Evolutionary conservation across 352 stramenopile genomes (phyloP).

Genomic region (Phytophthora cryptogea): DNA sequence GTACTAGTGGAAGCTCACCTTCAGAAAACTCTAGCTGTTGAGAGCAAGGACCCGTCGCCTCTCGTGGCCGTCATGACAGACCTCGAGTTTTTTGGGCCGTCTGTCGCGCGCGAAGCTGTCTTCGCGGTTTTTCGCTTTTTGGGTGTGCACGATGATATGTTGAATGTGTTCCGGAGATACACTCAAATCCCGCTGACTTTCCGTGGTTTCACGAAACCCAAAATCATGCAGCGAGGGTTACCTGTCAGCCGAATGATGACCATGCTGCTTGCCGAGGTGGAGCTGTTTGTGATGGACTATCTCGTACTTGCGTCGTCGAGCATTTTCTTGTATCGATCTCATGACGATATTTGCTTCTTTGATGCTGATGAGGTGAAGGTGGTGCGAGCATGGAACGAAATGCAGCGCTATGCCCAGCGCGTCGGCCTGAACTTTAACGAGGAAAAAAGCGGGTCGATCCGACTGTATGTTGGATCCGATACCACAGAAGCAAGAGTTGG

Average conservation of each 20-base stretch:
- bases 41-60: constrained; percentile 9
- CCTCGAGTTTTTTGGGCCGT: constrained; percentile 55
- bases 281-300: constrained; percentile 59
- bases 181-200: constrained; percentile 48
- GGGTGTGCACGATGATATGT: constrained; percentile 37
- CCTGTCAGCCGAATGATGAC: constrained; percentile 43
- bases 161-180: constrained; percentile 42
- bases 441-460: constrained; percentile 49
- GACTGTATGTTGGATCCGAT: constrained; percentile 17
- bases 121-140: constrained; percentile 45
- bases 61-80: constrained; percentile 50
- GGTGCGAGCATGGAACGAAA: constrained; percentile 41
- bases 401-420: constrained; percentile 24
- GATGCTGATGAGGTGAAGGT: constrained; percentile 36
- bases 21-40: constrained; percentile 11
- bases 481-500: constrained; percentile 17
- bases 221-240: constrained; percentile 42
- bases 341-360: constrained; percentile 62
- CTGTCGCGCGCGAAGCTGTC: constrained; percentile 45
- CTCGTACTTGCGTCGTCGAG: constrained; percentile 35
- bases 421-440: constrained; percentile 45
- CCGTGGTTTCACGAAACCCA: constrained; percentile 31
- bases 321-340: constrained; percentile 47
- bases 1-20: constrained; percentile 45
- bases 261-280: constrained; percentile 43